Evolutionary conservation across 2,329 filamentous ascomycete genomes (phyloP), one percentile per base, ranked within the genome.

Genomic region (Knoxdaviesia capensis): DNA sequence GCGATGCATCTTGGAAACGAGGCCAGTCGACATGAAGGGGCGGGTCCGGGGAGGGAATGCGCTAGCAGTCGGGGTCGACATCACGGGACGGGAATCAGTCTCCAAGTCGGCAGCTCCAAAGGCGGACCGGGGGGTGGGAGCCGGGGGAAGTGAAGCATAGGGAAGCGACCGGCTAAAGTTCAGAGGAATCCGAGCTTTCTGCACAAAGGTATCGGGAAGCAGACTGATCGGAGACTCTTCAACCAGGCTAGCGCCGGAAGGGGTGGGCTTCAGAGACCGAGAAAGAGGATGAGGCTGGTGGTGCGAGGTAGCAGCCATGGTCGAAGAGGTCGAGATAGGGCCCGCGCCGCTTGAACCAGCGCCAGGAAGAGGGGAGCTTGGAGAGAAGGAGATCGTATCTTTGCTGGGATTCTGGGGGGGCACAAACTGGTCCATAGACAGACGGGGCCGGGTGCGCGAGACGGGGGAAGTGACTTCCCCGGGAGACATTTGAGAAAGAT

Each of bases 1-100:
- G 44, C 83, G 78, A 53, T 90, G 92, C 58, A 92, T 83, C 62
- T 98, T 98, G 7, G 90, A 94, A 42, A 98, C 80, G 31, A 98
- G 65, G 1, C 88, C 87, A 1, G 90, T 96, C 1, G 90, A 96
- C 66, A 85, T 86, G 59, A 94, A 94, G n/a, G 43, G 39, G 6
- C 45, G 42, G 9, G 43, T 38, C 31, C 39, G 39, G 4, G 43
- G 36, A 6, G 41, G 44, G 32, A 46, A 28, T 28, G 43, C 39
- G 38, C 39, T 20, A 7, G 41, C 37, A 5, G 41, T 43, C 10
- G 36, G 10, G 11, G 32, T 39, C 9, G 31, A 7, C 31, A 34
- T 28, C 4, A 9, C 37, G 11, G 32, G 10, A 9, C 40, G 31
- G n/a, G 33, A 10, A 41, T 35, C 29, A 37, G 9, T 31, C 34